Evolutionary conservation across 108 stramenopile species (phyloP), one percentile per base, ranked within the genome.

Genomic region (Nitzschia palea): DNA sequence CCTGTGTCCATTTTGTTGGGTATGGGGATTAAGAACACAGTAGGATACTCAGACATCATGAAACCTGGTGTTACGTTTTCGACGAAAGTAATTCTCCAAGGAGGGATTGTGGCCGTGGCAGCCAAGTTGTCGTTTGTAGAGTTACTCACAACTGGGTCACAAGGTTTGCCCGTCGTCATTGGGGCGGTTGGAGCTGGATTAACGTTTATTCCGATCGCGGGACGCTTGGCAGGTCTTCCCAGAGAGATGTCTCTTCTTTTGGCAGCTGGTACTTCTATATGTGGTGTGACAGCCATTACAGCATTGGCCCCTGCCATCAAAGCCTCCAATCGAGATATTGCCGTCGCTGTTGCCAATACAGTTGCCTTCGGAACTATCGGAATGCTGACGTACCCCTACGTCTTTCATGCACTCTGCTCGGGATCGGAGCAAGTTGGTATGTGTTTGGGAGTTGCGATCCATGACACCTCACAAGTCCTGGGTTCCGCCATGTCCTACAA

Each of bases 241-340:
- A 53, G 25, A 23, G 54, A 74, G 65, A 70, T 81, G 68, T 63
- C 73, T 45, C 51, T 71, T 8, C 74, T 86, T 33, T 58, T 86
- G 52, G 75, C 80, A 32, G 81, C 85, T 1, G 85, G 85, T 17
- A 83, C 81, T 6, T 70, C 67, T 35, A 83, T 86, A 65, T 86
- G 85, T 68, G 85, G 85, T 8, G 85, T 86, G 25, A 86, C 85
- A 2, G 85, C 85, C 33, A 83, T 86, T 53, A 78, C 79, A 12
- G 85, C 81, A 4, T 55, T 78, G 33, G 77, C 79, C 15, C 85
- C 85, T 2, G 81, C 81, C 12, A 80, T 86, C 51, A 55, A 71
- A n/a, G 85, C 85, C 17, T 45, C 79, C 31, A 67, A 76, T 35
- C 67, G 70, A n/a, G 79, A 82, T 45, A 73, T 76, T 55, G 80